Conservation (phyloP, 441 rosid genomes). For the Raphanus hybrid region DNA sequence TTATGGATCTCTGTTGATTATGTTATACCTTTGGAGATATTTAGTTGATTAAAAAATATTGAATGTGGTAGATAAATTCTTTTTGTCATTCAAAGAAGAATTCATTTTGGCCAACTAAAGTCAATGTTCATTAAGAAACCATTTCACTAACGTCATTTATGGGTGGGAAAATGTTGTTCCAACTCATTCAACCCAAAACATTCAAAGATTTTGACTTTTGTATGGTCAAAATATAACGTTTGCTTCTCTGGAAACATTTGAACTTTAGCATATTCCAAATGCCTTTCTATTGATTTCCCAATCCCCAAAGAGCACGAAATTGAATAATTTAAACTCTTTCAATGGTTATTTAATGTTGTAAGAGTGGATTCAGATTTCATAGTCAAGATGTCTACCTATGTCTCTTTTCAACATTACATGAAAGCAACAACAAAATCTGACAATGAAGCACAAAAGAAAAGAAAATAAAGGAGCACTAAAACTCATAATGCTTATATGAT, state of each 20-base stretch:
- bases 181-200: constrained; percentile 29
- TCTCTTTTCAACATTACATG: neutral
- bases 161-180: constrained; percentile 29
- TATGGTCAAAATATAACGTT: constrained; percentile 31
- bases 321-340: neutral
- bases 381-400: constrained; percentile 26
- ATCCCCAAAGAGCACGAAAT: too few relatives aligned
- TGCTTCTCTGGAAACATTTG: constrained; percentile 26
- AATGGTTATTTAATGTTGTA: neutral
- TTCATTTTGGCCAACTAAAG: constrained; percentile 36
- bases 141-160: neutral
- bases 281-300: neutral
- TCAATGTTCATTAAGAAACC: constrained; percentile 33
- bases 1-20: constrained; percentile 25
- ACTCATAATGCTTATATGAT: constrained; percentile 18
- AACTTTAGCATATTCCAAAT: neutral
- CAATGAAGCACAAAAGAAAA: constrained; percentile 2
- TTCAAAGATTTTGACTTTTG: constrained; percentile 37
- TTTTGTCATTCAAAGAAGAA: constrained; percentile 1
- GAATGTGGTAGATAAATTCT: constrained; percentile 15
- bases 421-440: constrained; percentile 6
- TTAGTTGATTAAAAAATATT: neutral
- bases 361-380: neutral
- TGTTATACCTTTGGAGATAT: neutral
- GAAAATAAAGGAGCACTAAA: constrained; percentile 7